Evolutionary conservation across 169 alveolate species (phyloP).

Genomic region (Babesia gibsoni): DNA sequence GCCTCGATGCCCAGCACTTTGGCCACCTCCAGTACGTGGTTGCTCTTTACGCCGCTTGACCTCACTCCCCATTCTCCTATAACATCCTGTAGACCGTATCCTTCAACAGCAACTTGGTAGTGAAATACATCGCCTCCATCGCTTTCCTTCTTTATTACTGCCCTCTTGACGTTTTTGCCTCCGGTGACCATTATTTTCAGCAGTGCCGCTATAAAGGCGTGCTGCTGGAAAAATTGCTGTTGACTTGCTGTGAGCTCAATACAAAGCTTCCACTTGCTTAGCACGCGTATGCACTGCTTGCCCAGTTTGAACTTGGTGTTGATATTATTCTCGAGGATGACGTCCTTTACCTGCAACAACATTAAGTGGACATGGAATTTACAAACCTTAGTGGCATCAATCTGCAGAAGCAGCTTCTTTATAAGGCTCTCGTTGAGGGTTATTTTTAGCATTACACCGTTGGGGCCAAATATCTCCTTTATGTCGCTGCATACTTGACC

Average conservation of each 20-base stretch:
- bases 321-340: slow-evolving; percentile 77
- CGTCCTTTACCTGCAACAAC: slow-evolving; percentile 66
- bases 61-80: slow-evolving; percentile 92
- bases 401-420: slow-evolving; percentile 78
- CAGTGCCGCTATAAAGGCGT: slow-evolving; percentile 69
- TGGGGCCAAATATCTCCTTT: slow-evolving; percentile 88
- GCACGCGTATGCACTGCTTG: slow-evolving; percentile 64
- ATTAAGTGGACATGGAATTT: not conserved
- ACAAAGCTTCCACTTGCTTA: slow-evolving; percentile 70
- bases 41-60: slow-evolving; percentile 83
- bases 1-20: slow-evolving; percentile 95
- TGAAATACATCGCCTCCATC: slow-evolving; percentile 60
- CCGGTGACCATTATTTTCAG: slow-evolving; percentile 76
- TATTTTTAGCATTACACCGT: slow-evolving; percentile 86
- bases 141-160: slow-evolving; percentile 84
- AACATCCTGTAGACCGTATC: slow-evolving; percentile 88
- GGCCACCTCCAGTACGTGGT: slow-evolving; percentile 92
- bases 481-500: slow-evolving; percentile 82
- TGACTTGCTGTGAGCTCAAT: slow-evolving; percentile 51
- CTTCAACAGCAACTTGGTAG: slow-evolving; percentile 90
- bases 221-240: slow-evolving; percentile 76
- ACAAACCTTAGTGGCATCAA: slow-evolving; percentile 80
- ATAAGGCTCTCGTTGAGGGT: slow-evolving; percentile 85
- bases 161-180: slow-evolving; percentile 74
- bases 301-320: slow-evolving; percentile 82